phyloP scores from a whole-genome alignment of 2,329 filamentous ascomycete species.

The Curvularia sp. region DNA sequence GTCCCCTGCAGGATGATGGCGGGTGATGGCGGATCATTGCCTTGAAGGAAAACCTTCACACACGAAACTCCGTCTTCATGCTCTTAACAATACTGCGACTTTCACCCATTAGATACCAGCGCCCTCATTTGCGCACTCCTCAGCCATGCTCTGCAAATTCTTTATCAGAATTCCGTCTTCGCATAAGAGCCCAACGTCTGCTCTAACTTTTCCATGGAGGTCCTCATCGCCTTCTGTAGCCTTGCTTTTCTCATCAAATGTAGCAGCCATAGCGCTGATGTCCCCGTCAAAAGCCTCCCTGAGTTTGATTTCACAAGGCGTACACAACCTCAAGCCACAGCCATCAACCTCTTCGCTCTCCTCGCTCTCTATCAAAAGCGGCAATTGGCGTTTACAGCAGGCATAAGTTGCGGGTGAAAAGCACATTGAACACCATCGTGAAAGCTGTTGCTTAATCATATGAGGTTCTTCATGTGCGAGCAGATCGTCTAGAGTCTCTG shows the following conservation, averaged over 20 bases:
- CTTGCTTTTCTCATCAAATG: constrained; percentile 31
- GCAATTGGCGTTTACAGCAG: constrained; percentile 21
- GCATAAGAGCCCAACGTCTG: constrained; percentile 41
- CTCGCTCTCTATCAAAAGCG: constrained; percentile 18
- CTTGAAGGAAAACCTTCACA: neutral
- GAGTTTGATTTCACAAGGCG: constrained; percentile 24
- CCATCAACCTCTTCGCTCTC: constrained; percentile 25
- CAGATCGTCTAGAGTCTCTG: constrained; percentile 21
- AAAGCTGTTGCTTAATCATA: constrained; percentile 23
- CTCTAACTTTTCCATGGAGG: constrained; percentile 19
- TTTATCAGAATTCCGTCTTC: constrained; percentile 32
- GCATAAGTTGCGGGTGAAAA: constrained; percentile 31
- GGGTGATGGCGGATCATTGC: too few relatives aligned
- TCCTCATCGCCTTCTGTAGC: constrained; percentile 15
- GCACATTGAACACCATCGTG: constrained; percentile 44
- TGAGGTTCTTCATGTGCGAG: constrained; percentile 10
- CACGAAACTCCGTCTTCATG: neutral
- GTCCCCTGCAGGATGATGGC: too few relatives aligned
- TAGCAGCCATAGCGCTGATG: constrained; percentile 20
- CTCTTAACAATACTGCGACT: neutral
- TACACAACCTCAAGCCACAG: constrained; percentile 41
- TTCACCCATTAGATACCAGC: neutral
- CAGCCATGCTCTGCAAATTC: constrained; percentile 10
- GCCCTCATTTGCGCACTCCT: neutral
- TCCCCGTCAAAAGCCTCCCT: constrained; percentile 18